Evolutionary conservation across 2,329 filamentous ascomycete genomes (phyloP).

Genomic region (Colletotrichum abscissum): DNA sequence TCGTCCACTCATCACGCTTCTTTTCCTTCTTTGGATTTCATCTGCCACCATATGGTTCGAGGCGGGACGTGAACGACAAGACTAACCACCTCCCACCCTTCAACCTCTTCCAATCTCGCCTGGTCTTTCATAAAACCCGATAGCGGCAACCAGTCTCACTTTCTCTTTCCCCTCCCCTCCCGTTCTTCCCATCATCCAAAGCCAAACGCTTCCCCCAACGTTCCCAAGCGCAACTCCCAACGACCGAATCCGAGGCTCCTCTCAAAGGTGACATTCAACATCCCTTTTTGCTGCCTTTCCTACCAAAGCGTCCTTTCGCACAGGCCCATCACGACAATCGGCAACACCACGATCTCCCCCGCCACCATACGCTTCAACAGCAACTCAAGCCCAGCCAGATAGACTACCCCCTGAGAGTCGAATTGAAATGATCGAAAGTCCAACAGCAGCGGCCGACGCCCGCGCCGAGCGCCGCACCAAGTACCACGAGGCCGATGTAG

Average conservation of each 20-base stretch:
- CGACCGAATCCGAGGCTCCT: slow-evolving; percentile 2
- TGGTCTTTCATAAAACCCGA: slow-evolving; percentile 10
- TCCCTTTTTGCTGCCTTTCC: neutral
- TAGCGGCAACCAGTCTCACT: neutral
- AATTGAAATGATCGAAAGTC: slow-evolving; percentile 44
- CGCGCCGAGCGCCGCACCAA: slow-evolving; percentile 60
- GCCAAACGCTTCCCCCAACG: slow-evolving; percentile 5
- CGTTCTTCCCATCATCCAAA: neutral
- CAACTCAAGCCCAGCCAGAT: neutral
- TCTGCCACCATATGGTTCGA: slow-evolving; percentile 25
- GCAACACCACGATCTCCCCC: slow-evolving; percentile 13
- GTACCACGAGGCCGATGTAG: slow-evolving; percentile 80
- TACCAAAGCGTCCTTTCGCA: slow-evolving; percentile 4
- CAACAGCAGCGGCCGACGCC: slow-evolving; percentile 50
- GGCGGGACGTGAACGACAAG: slow-evolving; percentile 26
- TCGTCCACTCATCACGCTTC: slow-evolving; percentile 25
- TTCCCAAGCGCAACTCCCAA: slow-evolving; percentile 17
- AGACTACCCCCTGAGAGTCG: neutral
- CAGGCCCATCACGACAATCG: neutral
- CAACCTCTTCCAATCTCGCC: neutral
- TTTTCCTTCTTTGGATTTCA: slow-evolving; percentile 18
- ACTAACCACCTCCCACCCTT: slow-evolving; percentile 16
- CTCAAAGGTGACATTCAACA: slow-evolving; percentile 2
- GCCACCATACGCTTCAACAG: slow-evolving; percentile 21
- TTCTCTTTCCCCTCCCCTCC: neutral